These are phyloP conservation scores for Aspergillus egyptiacus DNA, from an alignment of 495 filamentous ascomycete genomes.

Conservation along the genomic window DNA sequence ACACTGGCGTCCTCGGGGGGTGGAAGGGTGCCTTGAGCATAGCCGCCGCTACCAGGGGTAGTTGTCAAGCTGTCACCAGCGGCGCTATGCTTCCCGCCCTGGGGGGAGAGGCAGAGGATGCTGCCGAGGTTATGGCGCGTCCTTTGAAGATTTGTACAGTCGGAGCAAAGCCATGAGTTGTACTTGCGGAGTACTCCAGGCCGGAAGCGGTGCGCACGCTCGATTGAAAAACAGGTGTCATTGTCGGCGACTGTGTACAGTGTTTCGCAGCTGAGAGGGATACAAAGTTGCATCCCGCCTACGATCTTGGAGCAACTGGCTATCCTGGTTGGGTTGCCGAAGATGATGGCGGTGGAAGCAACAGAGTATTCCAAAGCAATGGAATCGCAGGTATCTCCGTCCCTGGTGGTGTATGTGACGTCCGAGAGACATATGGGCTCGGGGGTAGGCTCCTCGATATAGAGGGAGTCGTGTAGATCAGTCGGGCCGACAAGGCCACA, in stretches of 20 bases:
- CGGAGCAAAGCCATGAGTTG: not conserved
- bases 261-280: not conserved
- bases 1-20: not conserved
- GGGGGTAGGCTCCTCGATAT: not conserved
- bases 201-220: not conserved
- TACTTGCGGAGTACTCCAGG: not conserved
- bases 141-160: not conserved
- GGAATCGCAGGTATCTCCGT: slow-evolving; percentile 7
- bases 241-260: not conserved
- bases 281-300: not conserved
- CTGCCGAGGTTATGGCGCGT: not conserved
- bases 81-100: slow-evolving; percentile 5
- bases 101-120: not conserved
- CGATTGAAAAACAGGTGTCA: slow-evolving; percentile 22
- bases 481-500: not conserved
- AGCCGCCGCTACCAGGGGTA: not conserved
- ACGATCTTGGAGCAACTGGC: not conserved
- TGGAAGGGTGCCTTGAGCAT: not conserved
- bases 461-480: not conserved
- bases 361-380: not conserved
- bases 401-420: slow-evolving; percentile 15
- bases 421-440: slow-evolving; percentile 9
- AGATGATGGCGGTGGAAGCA: not conserved
- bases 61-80: not conserved
- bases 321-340: not conserved